Conservation (phyloP, 192 early-diverging fungal genomes). For the Backusella morwellensis region DNA sequence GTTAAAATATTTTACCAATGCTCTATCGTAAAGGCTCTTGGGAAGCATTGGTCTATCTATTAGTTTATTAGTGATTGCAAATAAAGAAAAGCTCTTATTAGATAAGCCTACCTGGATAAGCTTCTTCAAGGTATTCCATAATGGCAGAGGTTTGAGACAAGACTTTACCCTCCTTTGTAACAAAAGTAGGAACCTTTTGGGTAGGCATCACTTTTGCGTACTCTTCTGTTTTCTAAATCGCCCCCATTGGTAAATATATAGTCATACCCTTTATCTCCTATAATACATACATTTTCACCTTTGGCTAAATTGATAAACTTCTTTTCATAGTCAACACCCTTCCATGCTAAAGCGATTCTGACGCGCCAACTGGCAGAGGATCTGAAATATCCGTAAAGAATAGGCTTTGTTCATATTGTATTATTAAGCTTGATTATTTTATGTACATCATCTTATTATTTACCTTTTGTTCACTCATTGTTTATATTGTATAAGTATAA, state of each 20-base stretch:
- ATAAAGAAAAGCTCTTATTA: not conserved
- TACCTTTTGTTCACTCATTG: constrained; percentile 8
- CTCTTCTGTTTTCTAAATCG: constrained; percentile 41
- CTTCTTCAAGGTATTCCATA: constrained; percentile 88
- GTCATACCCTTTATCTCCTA: not conserved
- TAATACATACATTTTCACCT: constrained; percentile 62
- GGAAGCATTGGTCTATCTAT: constrained; percentile 67
- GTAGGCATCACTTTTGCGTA: constrained; percentile 68
- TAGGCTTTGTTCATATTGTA: not conserved
- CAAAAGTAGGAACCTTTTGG: constrained; percentile 65
- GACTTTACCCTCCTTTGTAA: constrained; percentile 48
- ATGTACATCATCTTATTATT: not conserved
- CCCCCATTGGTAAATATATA: not conserved
- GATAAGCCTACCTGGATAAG: constrained; percentile 44
- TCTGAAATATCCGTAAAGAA: constrained; percentile 78
- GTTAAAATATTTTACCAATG: constrained; percentile 40
- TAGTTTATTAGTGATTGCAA: not conserved
- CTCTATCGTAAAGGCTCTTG: constrained; percentile 59
- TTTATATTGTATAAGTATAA: not conserved
- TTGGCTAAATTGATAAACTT: constrained; percentile 69
- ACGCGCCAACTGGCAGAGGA: constrained; percentile 77
- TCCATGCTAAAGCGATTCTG: constrained; percentile 71
- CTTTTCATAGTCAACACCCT: constrained; percentile 69
- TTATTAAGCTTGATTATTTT: not conserved
- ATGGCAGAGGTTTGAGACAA: constrained; percentile 78